Evolutionary conservation across 495 filamentous ascomycete genomes (phyloP).

Genomic region (Penicillium fimorum): DNA sequence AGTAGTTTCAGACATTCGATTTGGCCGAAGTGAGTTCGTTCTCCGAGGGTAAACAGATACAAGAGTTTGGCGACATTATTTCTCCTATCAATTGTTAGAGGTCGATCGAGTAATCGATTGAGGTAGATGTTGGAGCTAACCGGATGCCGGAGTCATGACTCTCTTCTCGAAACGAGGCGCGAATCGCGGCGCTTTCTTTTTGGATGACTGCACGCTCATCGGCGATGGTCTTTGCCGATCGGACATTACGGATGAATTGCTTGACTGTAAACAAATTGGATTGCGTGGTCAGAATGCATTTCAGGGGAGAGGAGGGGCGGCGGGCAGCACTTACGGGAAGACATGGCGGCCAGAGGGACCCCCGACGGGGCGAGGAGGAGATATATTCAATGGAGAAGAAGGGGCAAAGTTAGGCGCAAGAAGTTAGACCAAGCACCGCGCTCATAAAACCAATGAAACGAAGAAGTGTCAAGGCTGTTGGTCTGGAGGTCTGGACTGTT

Average conservation of each 20-base stretch:
- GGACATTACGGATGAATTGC: slow-evolving; percentile 99
- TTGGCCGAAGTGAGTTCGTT: slow-evolving; percentile 97
- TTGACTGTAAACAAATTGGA: slow-evolving; percentile 63
- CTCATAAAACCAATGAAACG: slow-evolving; percentile 12
- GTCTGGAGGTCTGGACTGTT: slow-evolving; percentile 24
- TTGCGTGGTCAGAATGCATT: slow-evolving; percentile 22
- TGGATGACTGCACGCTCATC: slow-evolving; percentile 97
- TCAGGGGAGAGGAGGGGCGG: slow-evolving; percentile 37
- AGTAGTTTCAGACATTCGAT: slow-evolving; percentile 98
- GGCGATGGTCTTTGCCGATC: slow-evolving; percentile 96
- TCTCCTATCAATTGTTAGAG: slow-evolving; percentile 58
- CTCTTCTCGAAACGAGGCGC: slow-evolving; percentile 96
- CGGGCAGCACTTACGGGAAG: slow-evolving; percentile 58
- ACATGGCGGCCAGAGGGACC: slow-evolving; percentile 56
- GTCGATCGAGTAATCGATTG: slow-evolving; percentile 7
- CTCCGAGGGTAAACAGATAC: slow-evolving; percentile 97
- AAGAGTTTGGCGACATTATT: slow-evolving; percentile 99
- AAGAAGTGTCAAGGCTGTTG: slow-evolving; percentile 11
- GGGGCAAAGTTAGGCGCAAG: slow-evolving; percentile 3
- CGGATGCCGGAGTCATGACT: slow-evolving; percentile 85
- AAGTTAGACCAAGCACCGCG: slow-evolving; percentile 14
- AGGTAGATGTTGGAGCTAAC: slow-evolving; percentile 45
- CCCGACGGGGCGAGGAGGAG: slow-evolving; percentile 33
- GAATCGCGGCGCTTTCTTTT: slow-evolving; percentile 96
- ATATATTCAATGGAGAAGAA: slow-evolving; percentile 19